A percentile compares a stretch with the other conserved stretches of the same genome.
Conservation (phyloP, 176 grass and related monocot genomes). For the Oryza glumipatula region DNA sequence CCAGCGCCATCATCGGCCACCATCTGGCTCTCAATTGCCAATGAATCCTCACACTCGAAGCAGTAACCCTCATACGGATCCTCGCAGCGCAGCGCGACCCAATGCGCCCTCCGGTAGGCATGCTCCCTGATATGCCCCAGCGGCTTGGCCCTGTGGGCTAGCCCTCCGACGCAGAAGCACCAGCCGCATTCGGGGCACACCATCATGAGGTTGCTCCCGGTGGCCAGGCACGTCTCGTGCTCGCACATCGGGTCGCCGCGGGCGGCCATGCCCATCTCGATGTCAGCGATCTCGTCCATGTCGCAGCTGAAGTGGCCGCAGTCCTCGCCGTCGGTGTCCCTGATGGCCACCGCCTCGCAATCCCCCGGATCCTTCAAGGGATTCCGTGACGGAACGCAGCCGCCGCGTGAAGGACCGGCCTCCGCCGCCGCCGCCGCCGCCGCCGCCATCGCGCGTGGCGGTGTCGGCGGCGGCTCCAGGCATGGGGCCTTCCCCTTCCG, state of each 20-base stretch:
- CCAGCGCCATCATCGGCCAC: no score
- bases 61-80: conserved; percentile 58
- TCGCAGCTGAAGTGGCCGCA: not conserved
- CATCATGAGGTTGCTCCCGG: conserved; percentile 34
- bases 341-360: not conserved
- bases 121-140: conserved; percentile 50
- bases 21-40: not conserved
- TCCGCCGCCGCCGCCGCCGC: no score
- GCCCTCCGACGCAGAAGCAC: conserved; percentile 38
- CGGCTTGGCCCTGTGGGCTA: no score
- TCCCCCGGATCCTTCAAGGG: not conserved
- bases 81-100: conserved; percentile 41
- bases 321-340: conserved; percentile 24
- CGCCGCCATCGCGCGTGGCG: no score
- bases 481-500: conserved; percentile 2
- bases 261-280: no score
- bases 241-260: no score
- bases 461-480: not conserved
- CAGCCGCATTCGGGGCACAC: conserved; percentile 68
- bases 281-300: no score
- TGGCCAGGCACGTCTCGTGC: not conserved
- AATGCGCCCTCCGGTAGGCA: conserved; percentile 50
- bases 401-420: not conserved
- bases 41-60: conserved; percentile 47
- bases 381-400: not conserved